Conservation (phyloP, 257 asterid species). For the Fraxinus excelsior region DNA sequence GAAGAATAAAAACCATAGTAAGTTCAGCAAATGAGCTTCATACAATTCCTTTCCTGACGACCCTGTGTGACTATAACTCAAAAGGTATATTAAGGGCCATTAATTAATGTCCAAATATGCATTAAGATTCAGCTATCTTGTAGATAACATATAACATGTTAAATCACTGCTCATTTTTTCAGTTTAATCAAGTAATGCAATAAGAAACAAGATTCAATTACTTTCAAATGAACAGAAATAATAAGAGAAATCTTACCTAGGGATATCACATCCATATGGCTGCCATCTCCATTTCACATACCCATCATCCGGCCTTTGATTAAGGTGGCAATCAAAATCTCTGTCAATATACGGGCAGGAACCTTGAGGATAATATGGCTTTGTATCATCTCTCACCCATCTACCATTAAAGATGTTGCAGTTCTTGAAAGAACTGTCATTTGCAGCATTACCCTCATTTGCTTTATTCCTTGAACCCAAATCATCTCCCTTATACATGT, state of each 20-base stretch:
- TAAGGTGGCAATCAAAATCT: slow-evolving; percentile 83
- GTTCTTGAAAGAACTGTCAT: slow-evolving; percentile 41
- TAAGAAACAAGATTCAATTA: not conserved
- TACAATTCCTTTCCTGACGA: slow-evolving; percentile 8
- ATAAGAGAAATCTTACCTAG: slow-evolving; percentile 49
- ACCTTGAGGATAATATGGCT: slow-evolving; percentile 79
- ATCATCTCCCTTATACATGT: slow-evolving; percentile 11
- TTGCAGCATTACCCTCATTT: slow-evolving; percentile 18
- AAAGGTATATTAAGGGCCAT: slow-evolving; percentile 21
- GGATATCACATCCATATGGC: slow-evolving; percentile 84
- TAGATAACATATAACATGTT: not conserved
- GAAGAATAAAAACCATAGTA: slow-evolving; percentile 1
- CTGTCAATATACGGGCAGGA: slow-evolving; percentile 84
- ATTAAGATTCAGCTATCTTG: not conserved
- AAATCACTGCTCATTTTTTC: not conserved
- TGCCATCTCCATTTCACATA: slow-evolving; percentile 91
- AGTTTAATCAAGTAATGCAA: not conserved
- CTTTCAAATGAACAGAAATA: not conserved
- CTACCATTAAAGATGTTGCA: slow-evolving; percentile 83
- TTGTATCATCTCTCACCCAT: slow-evolving; percentile 81
- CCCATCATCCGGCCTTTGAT: slow-evolving; percentile 73
- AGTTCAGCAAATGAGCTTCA: slow-evolving; percentile 7
- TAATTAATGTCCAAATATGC: not conserved
- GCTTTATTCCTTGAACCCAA: slow-evolving; percentile 21
- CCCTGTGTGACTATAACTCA: slow-evolving; percentile 10